A percentile compares a stretch with the other conserved stretches of the same genome.
Evolutionary conservation across 169 alveolate genomes (phyloP).

Genomic region (Cryptosporidium muris): DNA sequence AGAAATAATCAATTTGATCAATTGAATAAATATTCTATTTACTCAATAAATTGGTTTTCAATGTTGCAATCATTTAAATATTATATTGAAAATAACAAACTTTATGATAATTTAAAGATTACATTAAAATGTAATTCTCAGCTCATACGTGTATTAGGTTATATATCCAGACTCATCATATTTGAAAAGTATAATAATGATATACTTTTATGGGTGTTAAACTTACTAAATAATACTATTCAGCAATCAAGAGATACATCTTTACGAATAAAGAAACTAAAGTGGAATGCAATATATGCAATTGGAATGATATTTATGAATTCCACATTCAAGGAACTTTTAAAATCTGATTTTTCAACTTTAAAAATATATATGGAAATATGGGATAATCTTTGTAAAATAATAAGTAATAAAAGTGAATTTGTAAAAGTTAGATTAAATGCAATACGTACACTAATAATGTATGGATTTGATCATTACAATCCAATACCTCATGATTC

Average conservation of each 20-base stretch:
- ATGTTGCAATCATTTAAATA: constrained; percentile 10
- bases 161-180: constrained; percentile 1
- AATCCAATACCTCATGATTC: background rate
- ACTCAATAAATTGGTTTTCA: constrained; percentile 14
- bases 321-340: constrained; percentile 1
- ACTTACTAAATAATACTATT: constrained; percentile 4
- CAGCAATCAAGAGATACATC: background rate
- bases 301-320: constrained; percentile 32
- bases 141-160: constrained; percentile 29
- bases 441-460: constrained; percentile 57
- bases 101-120: background rate
- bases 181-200: constrained; percentile 1
- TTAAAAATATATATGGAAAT: background rate
- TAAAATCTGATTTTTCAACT: background rate
- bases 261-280: constrained; percentile 20
- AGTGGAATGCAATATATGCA: constrained; percentile 62
- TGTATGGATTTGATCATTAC: background rate
- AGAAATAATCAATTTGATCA: no score
- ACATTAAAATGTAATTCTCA: constrained; percentile 13
- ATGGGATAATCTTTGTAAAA: constrained; percentile 40
- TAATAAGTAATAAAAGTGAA: constrained; percentile 14
- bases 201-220: constrained; percentile 18
- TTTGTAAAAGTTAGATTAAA: constrained; percentile 29
- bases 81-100: background rate
- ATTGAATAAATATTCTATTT: background rate